Conservation (phyloP, 2,329 filamentous ascomycete species). For the Diaporthe capsici region DNA sequence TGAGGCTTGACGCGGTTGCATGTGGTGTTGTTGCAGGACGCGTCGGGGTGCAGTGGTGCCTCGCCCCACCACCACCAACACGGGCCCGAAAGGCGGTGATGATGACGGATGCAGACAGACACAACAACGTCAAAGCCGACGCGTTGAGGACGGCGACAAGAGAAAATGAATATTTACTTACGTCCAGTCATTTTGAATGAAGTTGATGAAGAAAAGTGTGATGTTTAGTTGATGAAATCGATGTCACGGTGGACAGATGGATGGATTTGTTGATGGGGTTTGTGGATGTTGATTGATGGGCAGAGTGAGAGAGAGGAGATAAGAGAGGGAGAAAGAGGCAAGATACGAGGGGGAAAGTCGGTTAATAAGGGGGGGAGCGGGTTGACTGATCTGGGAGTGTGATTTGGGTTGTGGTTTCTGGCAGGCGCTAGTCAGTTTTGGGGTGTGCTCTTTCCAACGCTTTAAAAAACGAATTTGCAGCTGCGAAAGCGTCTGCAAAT, state of each 20-base stretch:
- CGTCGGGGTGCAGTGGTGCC: slow-evolving; percentile 45
- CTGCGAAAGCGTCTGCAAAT: slow-evolving; percentile 28
- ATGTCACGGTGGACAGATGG: slow-evolving; percentile 51
- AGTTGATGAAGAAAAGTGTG: slow-evolving; percentile 43
- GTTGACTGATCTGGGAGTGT: slow-evolving; percentile 35
- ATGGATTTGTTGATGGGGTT: slow-evolving; percentile 48
- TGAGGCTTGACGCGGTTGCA: slow-evolving; percentile 39
- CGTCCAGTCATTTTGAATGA: slow-evolving; percentile 75
- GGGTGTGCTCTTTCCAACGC: slow-evolving; percentile 38
- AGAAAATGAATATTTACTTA: slow-evolving; percentile 43
- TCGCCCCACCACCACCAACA: slow-evolving; percentile 47
- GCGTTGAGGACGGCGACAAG: slow-evolving; percentile 32
- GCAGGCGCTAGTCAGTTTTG: slow-evolving; percentile 44
- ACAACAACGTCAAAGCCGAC: slow-evolving; percentile 21
- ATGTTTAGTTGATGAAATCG: slow-evolving; percentile 47
- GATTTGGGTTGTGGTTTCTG: slow-evolving; percentile 35
- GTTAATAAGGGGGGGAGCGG: slow-evolving; percentile 34
- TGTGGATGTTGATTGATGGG: slow-evolving; percentile 50
- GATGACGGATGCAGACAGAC: slow-evolving; percentile 36
- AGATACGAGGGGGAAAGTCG: slow-evolving; percentile 29
- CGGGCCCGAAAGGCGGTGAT: slow-evolving; percentile 43
- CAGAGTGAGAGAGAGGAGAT: slow-evolving; percentile 43
- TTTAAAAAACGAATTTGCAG: slow-evolving; percentile 35
- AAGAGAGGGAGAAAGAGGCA: slow-evolving; percentile 29
- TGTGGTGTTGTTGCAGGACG: slow-evolving; percentile 46